Conservation (phyloP, 2,329 filamentous ascomycete genomes). For the Verruconis gallopava region DNA sequence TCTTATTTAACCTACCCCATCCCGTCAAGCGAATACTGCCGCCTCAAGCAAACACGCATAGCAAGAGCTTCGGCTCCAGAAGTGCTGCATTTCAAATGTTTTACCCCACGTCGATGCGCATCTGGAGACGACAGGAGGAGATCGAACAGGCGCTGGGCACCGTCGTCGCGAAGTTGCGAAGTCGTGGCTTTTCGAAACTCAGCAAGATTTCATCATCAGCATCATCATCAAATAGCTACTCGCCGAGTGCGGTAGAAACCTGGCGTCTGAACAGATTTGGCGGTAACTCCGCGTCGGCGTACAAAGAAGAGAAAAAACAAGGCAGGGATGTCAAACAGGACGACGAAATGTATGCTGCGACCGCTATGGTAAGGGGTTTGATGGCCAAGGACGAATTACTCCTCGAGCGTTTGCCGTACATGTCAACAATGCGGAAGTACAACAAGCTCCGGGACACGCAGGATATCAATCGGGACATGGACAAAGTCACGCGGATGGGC, state of each 20-base stretch:
- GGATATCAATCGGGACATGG: constrained; percentile 39
- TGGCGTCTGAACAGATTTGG: constrained; percentile 20
- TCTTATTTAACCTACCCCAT: constrained; percentile 72
- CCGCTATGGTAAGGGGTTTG: constrained; percentile 37
- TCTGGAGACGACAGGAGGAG: constrained; percentile 78
- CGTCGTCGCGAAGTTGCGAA: constrained; percentile 48
- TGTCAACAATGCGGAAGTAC: constrained; percentile 47
- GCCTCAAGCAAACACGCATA: constrained; percentile 20
- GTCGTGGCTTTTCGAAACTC: constrained; percentile 19
- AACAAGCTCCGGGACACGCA: constrained; percentile 22
- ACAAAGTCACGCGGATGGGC: constrained; percentile 55
- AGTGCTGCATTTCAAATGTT: constrained; percentile 76
- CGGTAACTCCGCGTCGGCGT: not conserved
- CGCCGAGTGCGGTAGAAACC: constrained; percentile 20
- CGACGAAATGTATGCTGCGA: not conserved
- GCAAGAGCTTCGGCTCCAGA: constrained; percentile 22
- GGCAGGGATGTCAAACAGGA: not conserved
- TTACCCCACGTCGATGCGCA: constrained; percentile 70
- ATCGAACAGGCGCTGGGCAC: constrained; percentile 59
- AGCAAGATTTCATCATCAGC: constrained; percentile 11
- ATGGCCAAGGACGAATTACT: constrained; percentile 61
- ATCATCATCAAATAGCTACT: not conserved
- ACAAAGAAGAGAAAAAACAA: constrained; percentile 5
- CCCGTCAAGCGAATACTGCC: constrained; percentile 57
- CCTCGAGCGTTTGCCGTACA: constrained; percentile 77